phyloP scores from a whole-genome alignment of 305 asterid species.

The Fraxinus paxiana region DNA sequence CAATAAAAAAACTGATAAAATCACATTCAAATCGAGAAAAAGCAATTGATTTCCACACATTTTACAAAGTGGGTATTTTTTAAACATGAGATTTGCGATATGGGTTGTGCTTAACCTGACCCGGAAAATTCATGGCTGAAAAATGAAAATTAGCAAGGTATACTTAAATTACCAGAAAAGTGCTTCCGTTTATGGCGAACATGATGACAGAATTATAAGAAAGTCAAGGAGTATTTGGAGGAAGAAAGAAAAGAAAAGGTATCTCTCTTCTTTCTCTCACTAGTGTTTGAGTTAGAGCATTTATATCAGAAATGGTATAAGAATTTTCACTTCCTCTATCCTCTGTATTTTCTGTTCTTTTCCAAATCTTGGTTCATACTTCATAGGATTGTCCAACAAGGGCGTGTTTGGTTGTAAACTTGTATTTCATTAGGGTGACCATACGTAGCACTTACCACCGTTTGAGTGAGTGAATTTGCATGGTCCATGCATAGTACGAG shows the following conservation, averaged over 20 bases:
- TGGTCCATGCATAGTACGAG: neutral
- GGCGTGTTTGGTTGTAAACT: neutral
- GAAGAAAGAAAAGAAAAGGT: conserved; percentile 9
- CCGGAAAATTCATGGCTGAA: neutral
- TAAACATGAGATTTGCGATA: conserved; percentile 21
- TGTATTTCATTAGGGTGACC: neutral
- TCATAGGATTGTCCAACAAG: neutral
- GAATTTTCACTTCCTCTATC: neutral
- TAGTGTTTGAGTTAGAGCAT: conserved; percentile 13
- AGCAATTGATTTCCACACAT: neutral
- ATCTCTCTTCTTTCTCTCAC: conserved; percentile 15
- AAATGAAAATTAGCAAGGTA: neutral
- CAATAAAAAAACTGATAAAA: neutral
- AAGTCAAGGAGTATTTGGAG: neutral
- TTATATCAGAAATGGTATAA: conserved; percentile 18
- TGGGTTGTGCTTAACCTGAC: conserved; percentile 3
- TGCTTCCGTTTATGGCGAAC: conserved; percentile 60
- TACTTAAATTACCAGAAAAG: conserved; percentile 46
- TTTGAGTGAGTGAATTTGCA: neutral
- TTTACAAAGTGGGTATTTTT: conserved; percentile 18
- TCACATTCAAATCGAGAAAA: conserved; percentile 10
- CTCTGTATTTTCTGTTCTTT: neutral
- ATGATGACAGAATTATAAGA: conserved; percentile 33
- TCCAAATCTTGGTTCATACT: neutral
- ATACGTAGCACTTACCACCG: neutral